Evolutionary conservation across 2,329 filamentous ascomycete species (phyloP), one percentile per base, ranked within the genome.

Genomic region (Colletotrichum godetiae): DNA sequence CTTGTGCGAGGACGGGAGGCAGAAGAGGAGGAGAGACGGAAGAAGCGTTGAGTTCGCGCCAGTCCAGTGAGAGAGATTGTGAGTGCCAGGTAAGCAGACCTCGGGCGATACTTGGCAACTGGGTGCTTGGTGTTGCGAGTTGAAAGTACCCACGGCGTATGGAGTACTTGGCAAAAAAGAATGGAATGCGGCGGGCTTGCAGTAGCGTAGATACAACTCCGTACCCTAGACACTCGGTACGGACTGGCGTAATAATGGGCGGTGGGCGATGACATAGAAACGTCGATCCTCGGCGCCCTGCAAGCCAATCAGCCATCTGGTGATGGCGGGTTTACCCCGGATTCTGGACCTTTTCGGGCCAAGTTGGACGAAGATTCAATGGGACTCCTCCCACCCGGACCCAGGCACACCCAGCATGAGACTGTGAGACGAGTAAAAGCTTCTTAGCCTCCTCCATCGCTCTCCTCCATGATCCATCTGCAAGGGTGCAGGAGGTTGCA

Each of bases 241-340:
- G 19, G 27, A 5, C 42, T 62, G 46, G 61, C 61, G 46, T 49
- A 37, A 37, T 37, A 46, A 59, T 37, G 37, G 60, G 70, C 70
- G 70, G 70, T 73, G 70, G 70, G 70, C 70, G 70, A 73, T 69
- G 66, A 73, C 70, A 73, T 73, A 64, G 66, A 42, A 42, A 33
- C 60, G 70, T 65, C 70, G 70, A 73, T 73, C 70, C 60, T 65
- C 53, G 22, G 31, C 53, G 15, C 10, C 4, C 42, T 31, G 53
- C 31, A 42, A 70, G 53, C 70, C 70, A 73, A 73, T 70, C 55
- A 73, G 19, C 42, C 24, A 59, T 52, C 55, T 35, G 24, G 19
- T 12, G 5, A 42, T 19, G 27, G 56, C 60, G 66, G 55, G 67
- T 59, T 55, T 73, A 73, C 70, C 70, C 70, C 70, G 66, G 70